Conservation (phyloP, 192 early-diverging fungal genomes). For the Pilaira anomala region DNA sequence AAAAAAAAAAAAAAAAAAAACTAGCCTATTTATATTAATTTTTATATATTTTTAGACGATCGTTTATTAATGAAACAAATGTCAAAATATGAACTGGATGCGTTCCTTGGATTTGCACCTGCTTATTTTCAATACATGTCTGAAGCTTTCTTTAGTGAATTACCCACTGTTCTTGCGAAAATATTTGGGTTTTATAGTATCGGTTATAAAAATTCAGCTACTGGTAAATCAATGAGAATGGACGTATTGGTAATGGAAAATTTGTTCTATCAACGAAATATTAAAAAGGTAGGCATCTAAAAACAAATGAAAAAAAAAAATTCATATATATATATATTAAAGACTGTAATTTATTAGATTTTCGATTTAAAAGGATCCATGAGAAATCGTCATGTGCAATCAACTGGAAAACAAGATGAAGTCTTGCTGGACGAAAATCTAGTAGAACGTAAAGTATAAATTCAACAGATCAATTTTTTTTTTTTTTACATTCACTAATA, state of each 20-base stretch:
- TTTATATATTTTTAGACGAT: constrained; percentile 56
- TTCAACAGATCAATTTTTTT: not conserved
- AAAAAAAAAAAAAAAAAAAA: constrained; percentile 53
- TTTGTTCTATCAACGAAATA: constrained; percentile 81
- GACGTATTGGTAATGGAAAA: constrained; percentile 97
- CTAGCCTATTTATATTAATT: not conserved
- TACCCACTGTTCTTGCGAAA: constrained; percentile 81
- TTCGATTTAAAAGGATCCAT: constrained; percentile 95
- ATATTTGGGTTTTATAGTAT: constrained; percentile 93
- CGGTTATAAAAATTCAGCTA: constrained; percentile 79
- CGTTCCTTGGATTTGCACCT: constrained; percentile 86
- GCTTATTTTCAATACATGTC: constrained; percentile 87
- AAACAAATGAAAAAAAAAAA: not conserved
- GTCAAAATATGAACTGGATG: constrained; percentile 78
- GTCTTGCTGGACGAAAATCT: constrained; percentile 94
- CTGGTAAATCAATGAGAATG: constrained; percentile 82
- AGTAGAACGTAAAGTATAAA: constrained; percentile 61
- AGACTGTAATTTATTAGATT: constrained; percentile 42
- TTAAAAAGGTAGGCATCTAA: constrained; percentile 55
- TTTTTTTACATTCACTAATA: not conserved
- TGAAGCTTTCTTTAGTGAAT: constrained; percentile 74
- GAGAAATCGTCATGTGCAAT: constrained; percentile 89
- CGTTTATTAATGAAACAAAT: constrained; percentile 92
- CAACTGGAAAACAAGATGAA: constrained; percentile 79
- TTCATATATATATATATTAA: not conserved